Conservation (phyloP, 345 rosid genomes). For the Euphorbia peplus region DNA sequence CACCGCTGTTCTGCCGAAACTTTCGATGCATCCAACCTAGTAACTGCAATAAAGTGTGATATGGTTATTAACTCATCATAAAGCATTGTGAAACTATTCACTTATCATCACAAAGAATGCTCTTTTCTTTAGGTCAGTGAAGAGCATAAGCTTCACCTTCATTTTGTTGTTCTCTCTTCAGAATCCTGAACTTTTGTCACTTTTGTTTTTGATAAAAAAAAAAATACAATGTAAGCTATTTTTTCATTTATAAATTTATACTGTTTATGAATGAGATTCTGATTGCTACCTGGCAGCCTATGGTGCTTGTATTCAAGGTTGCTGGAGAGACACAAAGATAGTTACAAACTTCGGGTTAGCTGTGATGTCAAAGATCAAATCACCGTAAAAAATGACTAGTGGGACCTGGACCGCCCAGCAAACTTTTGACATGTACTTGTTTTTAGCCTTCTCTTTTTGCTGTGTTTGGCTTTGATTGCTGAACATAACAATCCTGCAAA, state of each 20-base stretch:
- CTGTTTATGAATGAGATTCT: constrained; percentile 23
- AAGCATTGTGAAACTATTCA: constrained; percentile 1
- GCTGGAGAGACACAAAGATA: constrained; percentile 50
- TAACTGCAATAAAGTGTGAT: constrained; percentile 45
- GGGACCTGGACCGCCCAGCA: constrained; percentile 39
- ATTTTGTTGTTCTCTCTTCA: constrained; percentile 29
- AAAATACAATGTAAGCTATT: constrained; percentile 17
- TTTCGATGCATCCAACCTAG: constrained; percentile 89
- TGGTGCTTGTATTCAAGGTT: constrained; percentile 26
- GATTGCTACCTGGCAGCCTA: constrained; percentile 15
- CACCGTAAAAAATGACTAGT: constrained; percentile 39
- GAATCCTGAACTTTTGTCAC: constrained; percentile 22
- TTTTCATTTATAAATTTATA: constrained; percentile 21
- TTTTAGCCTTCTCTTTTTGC: constrained; percentile 14
- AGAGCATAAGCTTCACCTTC: constrained; percentile 41
- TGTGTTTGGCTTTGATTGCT: constrained; percentile 10
- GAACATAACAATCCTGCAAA: background rate
- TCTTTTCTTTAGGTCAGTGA: background rate
- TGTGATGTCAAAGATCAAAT: constrained; percentile 33
- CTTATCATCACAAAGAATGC: constrained; percentile 1
- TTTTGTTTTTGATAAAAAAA: constrained; percentile 14
- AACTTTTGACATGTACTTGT: constrained; percentile 1
- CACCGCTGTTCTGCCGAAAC: constrained; percentile 58
- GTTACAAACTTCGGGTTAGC: constrained; percentile 47
- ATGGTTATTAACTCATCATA: constrained; percentile 4